Evolutionary conservation across 2,329 filamentous ascomycete species (phyloP).

Genomic region (Alternaria postmessia): DNA sequence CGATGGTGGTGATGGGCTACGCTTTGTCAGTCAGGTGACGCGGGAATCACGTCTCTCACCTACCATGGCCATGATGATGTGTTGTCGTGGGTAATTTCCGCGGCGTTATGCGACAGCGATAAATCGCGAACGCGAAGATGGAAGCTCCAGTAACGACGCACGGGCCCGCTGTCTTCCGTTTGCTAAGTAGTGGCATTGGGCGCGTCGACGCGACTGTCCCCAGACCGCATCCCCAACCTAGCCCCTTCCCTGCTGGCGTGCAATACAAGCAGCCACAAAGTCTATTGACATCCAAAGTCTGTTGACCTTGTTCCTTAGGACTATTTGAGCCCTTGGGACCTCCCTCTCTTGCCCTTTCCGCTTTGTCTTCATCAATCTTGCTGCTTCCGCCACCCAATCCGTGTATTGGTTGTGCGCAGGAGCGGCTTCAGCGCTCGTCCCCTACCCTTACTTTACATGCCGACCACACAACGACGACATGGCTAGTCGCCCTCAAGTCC

Average conservation of each 20-base stretch:
- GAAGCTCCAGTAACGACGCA: conserved; percentile 19
- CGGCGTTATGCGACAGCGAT: conserved; percentile 21
- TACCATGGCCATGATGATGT: conserved; percentile 45
- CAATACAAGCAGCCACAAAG: not conserved
- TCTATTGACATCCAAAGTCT: not conserved
- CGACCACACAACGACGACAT: not conserved
- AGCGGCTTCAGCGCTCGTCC: not conserved
- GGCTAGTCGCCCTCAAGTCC: not conserved
- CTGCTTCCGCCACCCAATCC: conserved; percentile 2
- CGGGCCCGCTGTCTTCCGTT: conserved; percentile 8
- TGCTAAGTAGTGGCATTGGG: not conserved
- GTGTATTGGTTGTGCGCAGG: conserved; percentile 6
- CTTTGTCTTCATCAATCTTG: not conserved
- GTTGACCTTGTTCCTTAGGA: not conserved
- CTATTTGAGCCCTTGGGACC: not conserved
- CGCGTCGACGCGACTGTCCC: too few species aligned
- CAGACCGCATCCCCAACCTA: not conserved
- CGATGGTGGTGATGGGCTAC: conserved; percentile 76
- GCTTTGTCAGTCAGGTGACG: conserved; percentile 21
- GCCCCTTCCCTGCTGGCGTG: not conserved
- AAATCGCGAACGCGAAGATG: conserved; percentile 28
- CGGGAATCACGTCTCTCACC: conserved; percentile 9
- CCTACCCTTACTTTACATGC: not conserved
- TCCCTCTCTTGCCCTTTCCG: too few species aligned
- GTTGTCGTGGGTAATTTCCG: conserved; percentile 8